Evolutionary conservation across 257 asterid genomes (phyloP), one percentile per base, ranked within the genome.

Genomic region (Solanum raphanifolium): DNA sequence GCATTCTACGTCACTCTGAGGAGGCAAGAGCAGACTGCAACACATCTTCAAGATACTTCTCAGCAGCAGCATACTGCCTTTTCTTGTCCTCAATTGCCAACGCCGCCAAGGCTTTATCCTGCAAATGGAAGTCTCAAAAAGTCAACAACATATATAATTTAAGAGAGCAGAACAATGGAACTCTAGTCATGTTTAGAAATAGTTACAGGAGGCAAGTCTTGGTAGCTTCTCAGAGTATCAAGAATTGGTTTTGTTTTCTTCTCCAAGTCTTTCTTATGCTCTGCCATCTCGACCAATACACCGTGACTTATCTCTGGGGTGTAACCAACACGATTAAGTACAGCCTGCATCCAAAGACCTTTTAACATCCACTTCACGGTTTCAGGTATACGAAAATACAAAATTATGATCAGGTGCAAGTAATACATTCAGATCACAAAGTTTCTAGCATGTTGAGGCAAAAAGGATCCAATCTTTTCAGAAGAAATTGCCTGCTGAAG

Each of bases 71-170:
- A 89, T 92, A 95, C 88, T 96, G 98, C 88, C 99, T 93, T 90
- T 92, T 97, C 94, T 97, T 97, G 88, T 97, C 99, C 93, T 95
- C 99, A 9, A 97, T 97, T 15, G 99, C 98, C 91, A 97, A 86
- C 78, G 98, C 98, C 23, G 99, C 99, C 92, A 97, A 89, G 55
- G 99, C 99, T 94, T 96, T 97, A 87, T 97, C 99, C 99, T 97
- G 92, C 87, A 66, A 8, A 85, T 87, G 82, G 39, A 52, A 79
- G 86, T 69, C 39, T 12, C 31, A 11, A 29, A 71, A 55, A 5
- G 55, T 81, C 84, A 90, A 75, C 34, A 32, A 31, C 38, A 34
- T 38, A 38, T 36, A 36, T 36, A 38, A 83, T 86, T 72, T 83
- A 18, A 5, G 46, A 66, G 88, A 75, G 13, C 29, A 78, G 74